phyloP scores from a whole-genome alignment of 306 rosid species.

The Echinosophora koreensis region DNA sequence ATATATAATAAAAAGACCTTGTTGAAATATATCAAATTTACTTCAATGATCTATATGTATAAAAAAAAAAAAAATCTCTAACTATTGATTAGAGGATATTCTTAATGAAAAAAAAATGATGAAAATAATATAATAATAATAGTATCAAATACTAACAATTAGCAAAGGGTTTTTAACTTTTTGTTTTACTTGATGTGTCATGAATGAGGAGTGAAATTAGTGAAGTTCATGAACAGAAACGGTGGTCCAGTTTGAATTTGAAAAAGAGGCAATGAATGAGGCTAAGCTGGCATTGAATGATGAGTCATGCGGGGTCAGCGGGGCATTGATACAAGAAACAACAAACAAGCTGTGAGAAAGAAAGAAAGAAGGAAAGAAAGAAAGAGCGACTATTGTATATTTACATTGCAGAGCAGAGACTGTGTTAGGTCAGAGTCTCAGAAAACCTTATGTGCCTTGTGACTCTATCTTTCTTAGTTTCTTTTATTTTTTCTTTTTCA shows the following conservation, averaged over 20 bases:
- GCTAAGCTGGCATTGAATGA: conserved; percentile 63
- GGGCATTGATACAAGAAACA: conserved; percentile 55
- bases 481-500: too few relatives aligned
- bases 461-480: conserved; percentile 1
- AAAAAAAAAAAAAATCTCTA: too few relatives aligned
- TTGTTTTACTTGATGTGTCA: conserved; percentile 26
- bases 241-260: conserved; percentile 59
- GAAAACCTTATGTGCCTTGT: conserved; percentile 35
- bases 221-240: neutral
- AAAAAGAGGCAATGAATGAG: conserved; percentile 47
- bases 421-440: conserved; percentile 32
- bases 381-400: conserved; percentile 12
- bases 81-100: too few relatives aligned
- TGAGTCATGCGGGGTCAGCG: conserved; percentile 60
- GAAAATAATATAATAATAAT: neutral
- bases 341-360: neutral
- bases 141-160: neutral
- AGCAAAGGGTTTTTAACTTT: neutral
- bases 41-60: too few relatives aligned
- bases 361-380: conserved; percentile 19
- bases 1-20: too few relatives aligned
- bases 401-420: conserved; percentile 19
- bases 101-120: too few relatives aligned
- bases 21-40: too few relatives aligned
- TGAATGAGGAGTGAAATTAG: conserved; percentile 1